Conservation (phyloP, 306 rosid genomes). For the Prinsepia uniflora region DNA sequence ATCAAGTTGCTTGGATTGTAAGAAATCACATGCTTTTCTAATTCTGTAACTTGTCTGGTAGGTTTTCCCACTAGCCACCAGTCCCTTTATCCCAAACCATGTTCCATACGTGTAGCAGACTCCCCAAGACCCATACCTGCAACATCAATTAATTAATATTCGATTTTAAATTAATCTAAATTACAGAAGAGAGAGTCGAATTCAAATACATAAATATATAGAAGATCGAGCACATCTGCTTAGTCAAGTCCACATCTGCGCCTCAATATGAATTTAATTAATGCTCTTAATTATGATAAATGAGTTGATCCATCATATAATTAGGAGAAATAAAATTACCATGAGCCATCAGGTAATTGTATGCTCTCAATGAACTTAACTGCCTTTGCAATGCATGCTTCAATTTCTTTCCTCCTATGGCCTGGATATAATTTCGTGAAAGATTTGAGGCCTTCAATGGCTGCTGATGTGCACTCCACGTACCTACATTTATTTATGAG, state of each 20-base stretch:
- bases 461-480: conserved; percentile 71
- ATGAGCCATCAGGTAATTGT: conserved; percentile 64
- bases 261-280: background rate
- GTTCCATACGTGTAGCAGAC: conserved; percentile 73
- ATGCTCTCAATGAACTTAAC: conserved; percentile 40
- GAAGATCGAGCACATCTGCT: no score
- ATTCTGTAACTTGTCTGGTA: conserved; percentile 42
- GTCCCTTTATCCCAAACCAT: conserved; percentile 72
- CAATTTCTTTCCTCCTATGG: conserved; percentile 47
- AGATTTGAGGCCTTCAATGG: conserved; percentile 45
- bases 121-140: conserved; percentile 78
- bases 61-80: conserved; percentile 41
- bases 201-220: no score
- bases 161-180: background rate
- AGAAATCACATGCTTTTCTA: conserved; percentile 54
- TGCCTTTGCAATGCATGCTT: conserved; percentile 48
- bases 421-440: conserved; percentile 36
- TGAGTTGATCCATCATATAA: background rate
- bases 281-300: background rate
- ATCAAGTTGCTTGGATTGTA: conserved; percentile 55
- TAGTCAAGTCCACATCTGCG: no score
- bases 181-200: no score
- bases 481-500: conserved; percentile 30
- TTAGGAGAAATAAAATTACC: conserved; percentile 28
- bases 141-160: background rate